Conservation (phyloP, 23 red algal genomes). For the Cyanidiococcus yangmingshanensis region DNA sequence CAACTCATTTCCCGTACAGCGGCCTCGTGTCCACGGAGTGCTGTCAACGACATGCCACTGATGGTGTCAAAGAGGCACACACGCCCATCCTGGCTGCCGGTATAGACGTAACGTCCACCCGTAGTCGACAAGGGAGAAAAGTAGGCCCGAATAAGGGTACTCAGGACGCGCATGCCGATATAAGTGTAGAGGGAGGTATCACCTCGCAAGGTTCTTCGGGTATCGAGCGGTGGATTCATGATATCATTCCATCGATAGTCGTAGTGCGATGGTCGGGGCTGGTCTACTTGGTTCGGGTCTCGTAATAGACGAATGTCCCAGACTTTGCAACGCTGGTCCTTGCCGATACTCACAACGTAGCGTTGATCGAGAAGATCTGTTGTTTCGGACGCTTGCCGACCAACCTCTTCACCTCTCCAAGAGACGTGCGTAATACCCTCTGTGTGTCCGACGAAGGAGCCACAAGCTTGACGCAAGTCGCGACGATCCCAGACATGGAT, state of each 20-base stretch:
- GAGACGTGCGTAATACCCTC: slow-evolving; percentile 28
- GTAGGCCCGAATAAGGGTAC: slow-evolving; percentile 15
- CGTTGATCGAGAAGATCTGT: neutral
- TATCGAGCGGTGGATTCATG: slow-evolving; percentile 12
- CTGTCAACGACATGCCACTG: neutral
- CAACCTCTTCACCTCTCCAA: neutral
- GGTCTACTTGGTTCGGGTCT: neutral
- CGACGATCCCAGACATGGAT: slow-evolving; percentile 19
- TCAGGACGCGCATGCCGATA: slow-evolving; percentile 18
- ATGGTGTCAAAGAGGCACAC: slow-evolving; percentile 22
- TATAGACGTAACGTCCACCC: slow-evolving; percentile 21
- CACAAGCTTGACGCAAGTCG: neutral
- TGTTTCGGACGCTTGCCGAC: neutral
- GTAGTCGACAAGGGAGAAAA: slow-evolving; percentile 21
- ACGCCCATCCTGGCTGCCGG: slow-evolving; percentile 17
- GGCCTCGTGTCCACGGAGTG: slow-evolving; percentile 9
- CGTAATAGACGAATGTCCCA: neutral
- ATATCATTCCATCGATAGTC: slow-evolving; percentile 29
- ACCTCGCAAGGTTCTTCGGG: neutral
- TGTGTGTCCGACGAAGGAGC: slow-evolving; percentile 18
- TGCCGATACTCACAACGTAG: neutral
- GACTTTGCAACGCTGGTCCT: neutral
- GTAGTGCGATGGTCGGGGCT: neutral
- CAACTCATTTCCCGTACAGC: slow-evolving; percentile 23
- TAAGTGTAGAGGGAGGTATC: slow-evolving; percentile 20